Evolutionary conservation across 2,329 filamentous ascomycete genomes (phyloP), one percentile per base, ranked within the genome.

Genomic region (Karstenula rhodostoma): DNA sequence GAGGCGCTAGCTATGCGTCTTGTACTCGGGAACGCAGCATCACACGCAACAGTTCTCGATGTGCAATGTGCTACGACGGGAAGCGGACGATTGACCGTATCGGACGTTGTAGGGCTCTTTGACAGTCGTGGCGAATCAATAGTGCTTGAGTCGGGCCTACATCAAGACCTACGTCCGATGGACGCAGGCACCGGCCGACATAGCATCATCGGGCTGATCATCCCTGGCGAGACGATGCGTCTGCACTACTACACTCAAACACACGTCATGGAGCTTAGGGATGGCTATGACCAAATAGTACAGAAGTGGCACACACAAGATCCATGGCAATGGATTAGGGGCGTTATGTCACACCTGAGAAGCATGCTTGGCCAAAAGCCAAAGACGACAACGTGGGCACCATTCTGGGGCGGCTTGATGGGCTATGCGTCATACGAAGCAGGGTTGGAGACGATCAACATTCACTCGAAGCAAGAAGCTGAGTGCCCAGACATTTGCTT

Each of bases 371-470:
- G 61, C 60, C 27, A 66, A 32, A 63, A 62, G 47, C 75, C 75
- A 40, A 62, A 60, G 1, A 72, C 64, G 15, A 54, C 65, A 7
- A 77, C 71, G 9, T 75, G 71, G 37, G 78, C 79, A 0, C 86
- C 91, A 0, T 97, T 96, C 73, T 87, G 91, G 77, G 93, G 92
- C 54, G 93, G 93, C 0, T 89, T 96, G 60, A 87, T 96, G 79
- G 93, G 93, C 0, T 96, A 90, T 70, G 85, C 93, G 53, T 93
- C 91, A 0, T 96, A 97, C 62, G 93, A 97, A 75, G 87, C 93
- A 73, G 92, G 92, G 0, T 80, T 96, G 1, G 81, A 84, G 65
- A 87, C 84, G 19, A 88, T 88, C 56, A 77, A 81, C 52, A 80
- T 90, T 23, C 65, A 77, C 1, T 67, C 78, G 33, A 65, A 57